A percentile compares a stretch with the other conserved stretches of the same genome.
phyloP scores from a whole-genome alignment of 192 early-diverging fungal genomes.

The Geranomyces michiganensis region DNA sequence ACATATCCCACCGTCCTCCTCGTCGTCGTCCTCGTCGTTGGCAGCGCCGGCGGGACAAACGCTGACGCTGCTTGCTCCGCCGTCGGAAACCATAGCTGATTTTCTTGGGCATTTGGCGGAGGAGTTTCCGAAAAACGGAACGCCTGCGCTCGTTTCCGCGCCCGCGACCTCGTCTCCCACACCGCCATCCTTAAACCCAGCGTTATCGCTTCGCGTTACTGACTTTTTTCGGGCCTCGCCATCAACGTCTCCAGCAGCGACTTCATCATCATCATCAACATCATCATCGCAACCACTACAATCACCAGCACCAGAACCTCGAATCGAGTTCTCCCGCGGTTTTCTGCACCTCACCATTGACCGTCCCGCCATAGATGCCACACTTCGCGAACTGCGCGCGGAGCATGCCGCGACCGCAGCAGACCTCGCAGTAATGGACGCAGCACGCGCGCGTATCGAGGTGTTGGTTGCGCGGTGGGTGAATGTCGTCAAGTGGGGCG shows the following conservation, averaged over 20 bases:
- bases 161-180: neutral
- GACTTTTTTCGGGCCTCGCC: neutral
- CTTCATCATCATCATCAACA: neutral
- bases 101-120: conserved; percentile 15
- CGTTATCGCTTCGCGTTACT: neutral
- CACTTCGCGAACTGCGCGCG: neutral
- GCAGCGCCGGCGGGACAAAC: neutral
- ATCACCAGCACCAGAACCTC: too few species aligned
- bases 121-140: conserved; percentile 17
- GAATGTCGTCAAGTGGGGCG: conserved; percentile 6
- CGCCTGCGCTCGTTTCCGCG: neutral
- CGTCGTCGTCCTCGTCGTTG: too few species aligned
- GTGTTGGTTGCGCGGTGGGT: neutral
- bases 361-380: neutral
- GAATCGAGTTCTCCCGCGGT: conserved; percentile 15
- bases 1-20: neutral
- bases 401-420: neutral
- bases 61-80: neutral
- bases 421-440: neutral
- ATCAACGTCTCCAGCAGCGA: too few species aligned
- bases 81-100: conserved; percentile 3
- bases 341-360: neutral
- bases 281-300: neutral
- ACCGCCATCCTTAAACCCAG: neutral
- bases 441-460: neutral